Percentiles rank a stretch among this genome's conserved stretches.
Conservation (phyloP, 306 rosid genomes). For the Canavalia ensiformis region DNA sequence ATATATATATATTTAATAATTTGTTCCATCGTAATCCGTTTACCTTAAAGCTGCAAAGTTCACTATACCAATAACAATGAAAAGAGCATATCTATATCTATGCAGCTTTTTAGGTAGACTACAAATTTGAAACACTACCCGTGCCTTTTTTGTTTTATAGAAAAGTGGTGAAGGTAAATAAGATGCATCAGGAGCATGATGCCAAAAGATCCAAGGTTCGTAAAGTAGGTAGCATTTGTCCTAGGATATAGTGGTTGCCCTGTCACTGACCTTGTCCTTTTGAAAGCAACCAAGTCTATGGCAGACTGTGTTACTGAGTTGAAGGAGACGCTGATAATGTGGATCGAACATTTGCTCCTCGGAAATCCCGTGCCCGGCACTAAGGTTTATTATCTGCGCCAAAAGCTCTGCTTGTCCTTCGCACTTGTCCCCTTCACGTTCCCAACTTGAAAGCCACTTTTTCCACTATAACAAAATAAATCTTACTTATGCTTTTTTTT, state of each 20-base stretch:
- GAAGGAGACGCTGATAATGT: conserved; percentile 55
- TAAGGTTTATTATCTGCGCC: conserved; percentile 72
- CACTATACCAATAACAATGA: conserved; percentile 35
- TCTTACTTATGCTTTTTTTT: too few species aligned
- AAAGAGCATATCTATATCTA: conserved; percentile 14
- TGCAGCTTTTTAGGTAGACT: conserved; percentile 30
- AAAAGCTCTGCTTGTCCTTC: conserved; percentile 75
- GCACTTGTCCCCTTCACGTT: conserved; percentile 64
- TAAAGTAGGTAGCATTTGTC: conserved; percentile 26
- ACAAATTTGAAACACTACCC: not conserved
- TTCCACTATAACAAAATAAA: conserved; percentile 64
- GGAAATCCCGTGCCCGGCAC: conserved; percentile 56
- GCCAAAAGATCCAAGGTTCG: conserved; percentile 36
- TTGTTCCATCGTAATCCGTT: not conserved
- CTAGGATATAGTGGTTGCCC: conserved; percentile 16
- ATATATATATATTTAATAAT: not conserved
- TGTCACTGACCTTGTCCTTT: conserved; percentile 70
- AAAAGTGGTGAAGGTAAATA: conserved; percentile 30
- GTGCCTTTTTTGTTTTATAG: not conserved
- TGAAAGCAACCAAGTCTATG: conserved; percentile 57
- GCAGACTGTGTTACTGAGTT: conserved; percentile 70
- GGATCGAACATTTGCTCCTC: conserved; percentile 60
- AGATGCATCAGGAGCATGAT: not conserved
- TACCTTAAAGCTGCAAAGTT: conserved; percentile 44
- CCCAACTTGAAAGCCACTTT: conserved; percentile 83